Base-by-base conservation (phyloP, 805 yeast genomes). In the Sungouiozyma intestinalis region DNA sequence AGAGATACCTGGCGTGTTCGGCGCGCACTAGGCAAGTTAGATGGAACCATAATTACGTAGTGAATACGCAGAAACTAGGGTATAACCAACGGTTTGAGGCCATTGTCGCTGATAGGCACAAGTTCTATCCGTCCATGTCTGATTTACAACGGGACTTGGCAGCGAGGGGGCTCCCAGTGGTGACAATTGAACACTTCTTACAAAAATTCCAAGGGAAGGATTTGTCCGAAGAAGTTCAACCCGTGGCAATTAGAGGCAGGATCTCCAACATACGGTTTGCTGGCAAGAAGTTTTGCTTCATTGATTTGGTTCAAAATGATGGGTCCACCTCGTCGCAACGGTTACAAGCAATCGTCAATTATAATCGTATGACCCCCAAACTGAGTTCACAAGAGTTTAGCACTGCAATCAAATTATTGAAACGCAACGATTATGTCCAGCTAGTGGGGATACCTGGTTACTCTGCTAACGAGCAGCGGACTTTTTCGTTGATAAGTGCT, bases 341-440 rank as follows among this genome's bases (percentile, higher is more conserved):
- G 33, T 20, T 55, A 37, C 63, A 60, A 41, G 36, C 57, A 14
- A 58, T 58, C 21, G 39, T 58, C 15, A 57, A 57, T 39, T 52
- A 39, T 37, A 53, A 45, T 41, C 36, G 19, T 13, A 17, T 43
- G 11, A 5, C 4, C 11, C 13, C n/a, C 6, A 9, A 13, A 32
- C 9, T 7, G 5, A 13, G 20, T 2, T n/a, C 27, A 6, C 47
- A 40, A 11, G 40, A 37, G 20, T 52, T 50, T 34, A 32, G 29
- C 8, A 33, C 36, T 2, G 6, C 15, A 2, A 39, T 49, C 24
- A 41, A 43, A 34, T 55, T 63, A 24, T 62, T 86, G 33, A 68
- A 80, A 38, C 72, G 73, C 17, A 96, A 96, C 0, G 98, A 90
- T 54, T 73, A 71, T 36, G 64, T 90, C 3, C 63, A 74, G 6